These are phyloP conservation scores for Carnegiea gigantea DNA, from an alignment of 179 eudicot species.

Conservation along the genomic window DNA sequence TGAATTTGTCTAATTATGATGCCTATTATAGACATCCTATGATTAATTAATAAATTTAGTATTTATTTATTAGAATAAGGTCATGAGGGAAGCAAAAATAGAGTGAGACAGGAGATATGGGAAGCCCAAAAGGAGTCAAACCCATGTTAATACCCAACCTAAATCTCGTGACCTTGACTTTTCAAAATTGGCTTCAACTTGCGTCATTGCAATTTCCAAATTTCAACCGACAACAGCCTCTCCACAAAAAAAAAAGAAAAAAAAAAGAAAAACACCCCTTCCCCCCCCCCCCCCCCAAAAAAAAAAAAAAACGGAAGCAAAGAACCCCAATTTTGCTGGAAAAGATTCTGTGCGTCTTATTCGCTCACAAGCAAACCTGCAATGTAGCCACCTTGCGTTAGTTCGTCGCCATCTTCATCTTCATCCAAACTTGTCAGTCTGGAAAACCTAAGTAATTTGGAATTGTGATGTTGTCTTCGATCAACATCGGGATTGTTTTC, in stretches of 20 bases:
- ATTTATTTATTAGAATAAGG: no score
- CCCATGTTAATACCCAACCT: no score
- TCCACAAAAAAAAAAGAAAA: background rate
- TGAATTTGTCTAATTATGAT: no score
- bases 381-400: slow-evolving; percentile 3
- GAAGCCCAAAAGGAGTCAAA: no score
- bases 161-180: no score
- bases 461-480: background rate
- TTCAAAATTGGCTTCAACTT: no score
- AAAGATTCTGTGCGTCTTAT: slow-evolving; percentile 5
- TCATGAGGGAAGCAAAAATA: no score
- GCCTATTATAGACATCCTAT: no score
- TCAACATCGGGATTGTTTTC: background rate
- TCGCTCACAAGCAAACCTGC: background rate
- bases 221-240: background rate
- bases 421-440: no score
- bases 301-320: background rate
- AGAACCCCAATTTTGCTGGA: background rate
- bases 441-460: background rate
- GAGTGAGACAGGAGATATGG: no score
- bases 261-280: background rate
- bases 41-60: no score
- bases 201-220: no score
- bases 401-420: background rate
- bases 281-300: background rate